These are phyloP conservation scores for Apiotrichum brassicae DNA, from an alignment of 1,284 basidiomycete genomes.

Conservation along the genomic window DNA sequence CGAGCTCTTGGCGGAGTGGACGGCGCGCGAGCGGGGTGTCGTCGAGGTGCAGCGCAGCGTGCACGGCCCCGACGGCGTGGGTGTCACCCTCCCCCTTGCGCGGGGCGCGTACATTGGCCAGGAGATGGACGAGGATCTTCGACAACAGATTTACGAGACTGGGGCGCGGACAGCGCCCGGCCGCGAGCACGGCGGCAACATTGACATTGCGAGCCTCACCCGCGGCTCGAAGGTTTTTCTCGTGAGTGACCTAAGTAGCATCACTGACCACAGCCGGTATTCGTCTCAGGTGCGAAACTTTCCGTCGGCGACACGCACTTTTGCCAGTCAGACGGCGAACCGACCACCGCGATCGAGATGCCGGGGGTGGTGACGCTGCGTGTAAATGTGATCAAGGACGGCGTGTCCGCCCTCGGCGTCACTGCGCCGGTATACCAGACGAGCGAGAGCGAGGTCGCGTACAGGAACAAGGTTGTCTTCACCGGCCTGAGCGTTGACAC, in stretches of 20 bases:
- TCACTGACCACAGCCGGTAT: conserved; percentile 51
- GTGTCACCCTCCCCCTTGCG: conserved; percentile 59
- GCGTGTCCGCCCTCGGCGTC: conserved; percentile 65
- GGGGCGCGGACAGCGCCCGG: conserved; percentile 70
- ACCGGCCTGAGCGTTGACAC: conserved; percentile 19
- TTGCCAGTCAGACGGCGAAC: conserved; percentile 70
- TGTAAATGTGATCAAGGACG: conserved; percentile 60
- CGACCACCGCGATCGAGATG: conserved; percentile 45
- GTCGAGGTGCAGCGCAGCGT: conserved; percentile 52
- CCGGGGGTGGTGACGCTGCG: conserved; percentile 66
- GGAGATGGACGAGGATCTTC: conserved; percentile 51
- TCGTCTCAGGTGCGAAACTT: conserved; percentile 65
- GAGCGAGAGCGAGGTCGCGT: conserved; percentile 20
- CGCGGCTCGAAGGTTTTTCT: conserved; percentile 38
- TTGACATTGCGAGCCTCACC: conserved; percentile 70
- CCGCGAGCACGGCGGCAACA: conserved; percentile 73
- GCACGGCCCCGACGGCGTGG: conserved; percentile 48
- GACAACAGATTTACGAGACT: conserved; percentile 57
- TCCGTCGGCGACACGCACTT: conserved; percentile 76
- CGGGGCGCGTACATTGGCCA: conserved; percentile 62
- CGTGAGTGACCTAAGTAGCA: conserved; percentile 1
- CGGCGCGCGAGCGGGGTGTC: conserved; percentile 61
- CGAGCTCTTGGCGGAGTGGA: conserved; percentile 67
- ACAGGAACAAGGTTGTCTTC: conserved; percentile 26
- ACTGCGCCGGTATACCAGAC: conserved; percentile 63